These are phyloP conservation scores for Thielaviopsis euricoi DNA, from an alignment of 2,329 filamentous ascomycete species.

Conservation along the genomic window DNA sequence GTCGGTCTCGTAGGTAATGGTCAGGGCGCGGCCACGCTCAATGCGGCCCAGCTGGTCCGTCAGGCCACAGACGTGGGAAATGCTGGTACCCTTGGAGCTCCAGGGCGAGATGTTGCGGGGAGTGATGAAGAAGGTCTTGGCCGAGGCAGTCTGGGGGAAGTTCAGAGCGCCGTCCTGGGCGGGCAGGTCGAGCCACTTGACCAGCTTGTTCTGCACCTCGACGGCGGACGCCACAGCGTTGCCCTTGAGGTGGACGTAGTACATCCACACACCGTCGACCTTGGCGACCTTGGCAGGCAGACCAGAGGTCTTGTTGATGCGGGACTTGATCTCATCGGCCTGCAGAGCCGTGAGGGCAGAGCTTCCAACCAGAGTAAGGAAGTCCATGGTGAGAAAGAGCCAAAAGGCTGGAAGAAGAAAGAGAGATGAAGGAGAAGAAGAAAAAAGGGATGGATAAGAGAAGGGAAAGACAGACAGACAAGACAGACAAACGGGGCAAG, in stretches of 20 bases:
- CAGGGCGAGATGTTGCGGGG: constrained; percentile 87
- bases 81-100: constrained; percentile 92
- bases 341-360: constrained; percentile 33
- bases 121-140: constrained; percentile 43
- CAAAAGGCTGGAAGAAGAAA: background rate
- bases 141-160: constrained; percentile 9
- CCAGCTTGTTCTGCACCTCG: constrained; percentile 17
- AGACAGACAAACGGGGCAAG: too few species aligned
- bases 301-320: constrained; percentile 25
- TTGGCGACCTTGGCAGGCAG: constrained; percentile 26
- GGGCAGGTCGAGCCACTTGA: constrained; percentile 13
- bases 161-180: constrained; percentile 1
- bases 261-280: constrained; percentile 40
- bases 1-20: constrained; percentile 40
- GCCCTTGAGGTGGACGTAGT: constrained; percentile 47
- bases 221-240: background rate
- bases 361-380: constrained; percentile 22
- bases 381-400: constrained; percentile 13
- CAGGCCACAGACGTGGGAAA: constrained; percentile 80
- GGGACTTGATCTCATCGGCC: constrained; percentile 27
- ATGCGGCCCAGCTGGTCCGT: constrained; percentile 55
- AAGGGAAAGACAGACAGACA: too few species aligned
- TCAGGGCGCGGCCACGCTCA: constrained; percentile 71
- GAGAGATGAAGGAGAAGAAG: background rate
- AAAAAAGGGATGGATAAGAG: background rate